These are phyloP conservation scores for Lactarius indigo DNA, from an alignment of 768 basidiomycete genomes.

Conservation along the genomic window DNA sequence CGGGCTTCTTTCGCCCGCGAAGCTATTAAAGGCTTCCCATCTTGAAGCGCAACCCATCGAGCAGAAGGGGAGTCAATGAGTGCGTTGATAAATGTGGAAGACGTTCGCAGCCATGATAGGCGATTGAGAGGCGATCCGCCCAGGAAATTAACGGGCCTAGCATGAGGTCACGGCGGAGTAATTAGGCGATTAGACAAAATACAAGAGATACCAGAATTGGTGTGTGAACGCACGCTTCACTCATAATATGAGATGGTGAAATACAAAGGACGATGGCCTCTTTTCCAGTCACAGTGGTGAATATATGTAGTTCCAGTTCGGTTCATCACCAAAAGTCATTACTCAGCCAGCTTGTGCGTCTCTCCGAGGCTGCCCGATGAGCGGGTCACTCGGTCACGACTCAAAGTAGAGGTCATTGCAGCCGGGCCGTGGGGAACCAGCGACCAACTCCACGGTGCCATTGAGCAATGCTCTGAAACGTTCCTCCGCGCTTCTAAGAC, in stretches of 20 bases:
- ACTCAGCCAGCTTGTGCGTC: slow-evolving; percentile 4
- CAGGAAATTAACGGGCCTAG: slow-evolving; percentile 48
- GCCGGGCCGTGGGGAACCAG: slow-evolving; percentile 12
- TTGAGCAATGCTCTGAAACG: background rate
- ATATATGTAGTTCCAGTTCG: background rate
- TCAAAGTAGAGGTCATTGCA: background rate
- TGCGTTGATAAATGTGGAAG: slow-evolving; percentile 71
- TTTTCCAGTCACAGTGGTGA: background rate
- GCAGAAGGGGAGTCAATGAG: slow-evolving; percentile 57
- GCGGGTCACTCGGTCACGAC: background rate
- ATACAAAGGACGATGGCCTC: background rate
- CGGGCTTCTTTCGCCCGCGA: slow-evolving; percentile 34
- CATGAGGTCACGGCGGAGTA: slow-evolving; percentile 11
- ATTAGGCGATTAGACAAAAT: slow-evolving; percentile 10
- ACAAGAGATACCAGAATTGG: slow-evolving; percentile 11
- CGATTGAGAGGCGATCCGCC: slow-evolving; percentile 73
- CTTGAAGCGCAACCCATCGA: slow-evolving; percentile 76
- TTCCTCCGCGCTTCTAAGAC: slow-evolving; percentile 10
- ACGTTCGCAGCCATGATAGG: slow-evolving; percentile 75
- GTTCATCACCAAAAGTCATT: background rate
- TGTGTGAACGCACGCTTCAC: slow-evolving; percentile 21
- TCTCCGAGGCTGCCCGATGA: slow-evolving; percentile 3
- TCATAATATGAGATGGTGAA: slow-evolving; percentile 20
- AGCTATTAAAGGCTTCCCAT: slow-evolving; percentile 62
- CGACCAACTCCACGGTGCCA: background rate